Base-by-base conservation (phyloP, 164 flowering plant genomes). In the Chimonanthus salicifolius region DNA sequence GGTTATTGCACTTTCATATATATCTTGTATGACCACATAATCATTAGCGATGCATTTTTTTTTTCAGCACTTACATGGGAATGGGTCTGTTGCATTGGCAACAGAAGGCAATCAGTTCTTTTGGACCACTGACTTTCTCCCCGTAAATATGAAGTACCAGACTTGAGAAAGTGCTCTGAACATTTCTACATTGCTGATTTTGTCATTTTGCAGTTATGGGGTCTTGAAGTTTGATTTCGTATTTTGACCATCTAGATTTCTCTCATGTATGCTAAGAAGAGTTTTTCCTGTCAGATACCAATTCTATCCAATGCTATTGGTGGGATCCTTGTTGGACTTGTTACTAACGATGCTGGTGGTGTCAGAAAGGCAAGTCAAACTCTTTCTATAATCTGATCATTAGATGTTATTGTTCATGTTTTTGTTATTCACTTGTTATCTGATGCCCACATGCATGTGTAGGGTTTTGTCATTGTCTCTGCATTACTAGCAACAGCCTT, bases 381-480 rank as follows among this genome's bases (percentile, higher is more conserved):
- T 63, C 64, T 8, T 33, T 33, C 33, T 33, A 33, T 69, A 21
- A 69, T 47, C 10, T 49, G 20, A 54, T n/a, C 11, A 2, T 15
- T 54, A 54, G 60, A 54, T 13, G 16, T 33, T 63, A 43, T 11
- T 20, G 7, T 70, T 70, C 5, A 15, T 49, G 13, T 51, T 11
- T 21, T 18, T 69, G n/a, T 62, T 43, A 8, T 51, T 66, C 68
- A 33, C 33, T 33, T 33, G 33, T 51, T 58, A 4, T 58, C 20
- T 66, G 13, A 67, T 54, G 21, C 46, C 8, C 49, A 46, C 43
- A 43, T 62, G 71, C 70, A 9, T 66, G 16, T 87, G 88, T 91
- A 94, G 99, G 99, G 98, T 2, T 96, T 96, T 78, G 97, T 96
- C 76, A 94, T 94, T 80, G 98, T 96, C 72, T 92, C 97, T 54